A percentile compares a stretch with the other conserved stretches of the same genome.
phyloP scores from a whole-genome alignment of 2,329 filamentous ascomycete species.

The Sordariomycetes sp. region DNA sequence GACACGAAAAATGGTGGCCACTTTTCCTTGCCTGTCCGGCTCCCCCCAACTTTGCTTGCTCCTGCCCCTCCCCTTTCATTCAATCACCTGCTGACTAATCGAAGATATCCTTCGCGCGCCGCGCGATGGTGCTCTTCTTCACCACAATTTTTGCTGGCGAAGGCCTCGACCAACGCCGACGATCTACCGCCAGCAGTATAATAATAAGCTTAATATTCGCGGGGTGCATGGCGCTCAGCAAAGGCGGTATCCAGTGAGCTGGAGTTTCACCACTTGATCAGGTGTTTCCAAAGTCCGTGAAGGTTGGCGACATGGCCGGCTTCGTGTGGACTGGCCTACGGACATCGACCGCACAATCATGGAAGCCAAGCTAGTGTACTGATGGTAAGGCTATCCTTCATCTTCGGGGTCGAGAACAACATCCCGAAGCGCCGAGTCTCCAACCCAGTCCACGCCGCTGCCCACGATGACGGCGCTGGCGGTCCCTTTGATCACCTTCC shows the following conservation, averaged over 20 bases:
- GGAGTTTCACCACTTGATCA: too few species aligned
- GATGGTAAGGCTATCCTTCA: conserved; percentile 15
- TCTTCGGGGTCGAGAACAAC: conserved; percentile 58
- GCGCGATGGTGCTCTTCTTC: neutral
- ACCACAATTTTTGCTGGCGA: neutral
- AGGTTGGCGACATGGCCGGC: too few species aligned
- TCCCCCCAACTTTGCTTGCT: neutral
- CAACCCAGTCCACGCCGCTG: conserved; percentile 72
- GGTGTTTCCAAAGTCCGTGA: too few species aligned
- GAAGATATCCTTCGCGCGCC: neutral
- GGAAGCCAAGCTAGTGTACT: neutral
- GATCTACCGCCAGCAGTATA: too few species aligned
- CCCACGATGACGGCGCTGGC: conserved; percentile 68
- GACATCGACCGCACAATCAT: neutral
- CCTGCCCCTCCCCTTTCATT: neutral
- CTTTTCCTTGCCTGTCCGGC: neutral
- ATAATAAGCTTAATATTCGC: too few species aligned
- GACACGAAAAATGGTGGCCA: neutral
- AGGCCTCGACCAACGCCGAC: neutral
- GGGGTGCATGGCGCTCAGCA: too few species aligned
- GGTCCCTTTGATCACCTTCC: conserved; percentile 65
- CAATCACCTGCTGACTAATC: neutral
- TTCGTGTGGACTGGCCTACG: neutral
- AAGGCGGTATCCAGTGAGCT: too few species aligned
- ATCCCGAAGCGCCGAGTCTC: conserved; percentile 51